A percentile compares a stretch with the other conserved stretches of the same genome.
These are phyloP conservation scores for Ogataea pini DNA, from an alignment of 805 yeast species.

Conservation along the genomic window DNA sequence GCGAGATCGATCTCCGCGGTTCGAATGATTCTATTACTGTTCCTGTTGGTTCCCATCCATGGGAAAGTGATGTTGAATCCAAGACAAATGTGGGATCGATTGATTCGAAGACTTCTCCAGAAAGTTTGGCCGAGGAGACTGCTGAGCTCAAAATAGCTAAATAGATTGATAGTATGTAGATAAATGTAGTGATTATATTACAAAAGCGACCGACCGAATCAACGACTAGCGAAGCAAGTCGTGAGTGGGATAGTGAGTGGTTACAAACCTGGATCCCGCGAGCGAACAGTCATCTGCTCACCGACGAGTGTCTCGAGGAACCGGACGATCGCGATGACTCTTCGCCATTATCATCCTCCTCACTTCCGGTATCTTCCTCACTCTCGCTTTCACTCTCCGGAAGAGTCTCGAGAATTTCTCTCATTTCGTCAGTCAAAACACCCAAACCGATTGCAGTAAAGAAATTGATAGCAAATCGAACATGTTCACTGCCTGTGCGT, in stretches of 20 bases:
- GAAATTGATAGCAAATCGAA: constrained; percentile 81
- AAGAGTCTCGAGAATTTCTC: constrained; percentile 40
- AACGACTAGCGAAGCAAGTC: no score
- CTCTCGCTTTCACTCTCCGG: constrained; percentile 32
- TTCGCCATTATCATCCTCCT: constrained; percentile 24
- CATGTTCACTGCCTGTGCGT: constrained; percentile 45
- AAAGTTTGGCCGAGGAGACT: constrained; percentile 11
- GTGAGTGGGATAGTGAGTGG: no score
- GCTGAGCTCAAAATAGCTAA: constrained; percentile 13
- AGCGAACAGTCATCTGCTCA: background rate
- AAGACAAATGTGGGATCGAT: no score
- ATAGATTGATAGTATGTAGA: background rate
- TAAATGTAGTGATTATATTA: constrained; percentile 5
- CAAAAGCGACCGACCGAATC: no score
- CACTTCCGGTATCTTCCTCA: constrained; percentile 25
- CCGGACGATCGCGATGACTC: no score
- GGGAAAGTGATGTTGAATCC: no score
- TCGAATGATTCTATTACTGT: constrained; percentile 21
- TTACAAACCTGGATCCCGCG: no score
- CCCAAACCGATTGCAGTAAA: constrained; percentile 95
- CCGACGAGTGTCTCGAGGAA: background rate
- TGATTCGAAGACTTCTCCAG: background rate
- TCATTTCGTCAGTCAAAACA: constrained; percentile 76
- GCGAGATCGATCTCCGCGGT: constrained; percentile 77
- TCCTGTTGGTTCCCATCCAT: constrained; percentile 36